Conservation (phyloP, 2,329 filamentous ascomycete species). For the Nigrospora osmanthi region DNA sequence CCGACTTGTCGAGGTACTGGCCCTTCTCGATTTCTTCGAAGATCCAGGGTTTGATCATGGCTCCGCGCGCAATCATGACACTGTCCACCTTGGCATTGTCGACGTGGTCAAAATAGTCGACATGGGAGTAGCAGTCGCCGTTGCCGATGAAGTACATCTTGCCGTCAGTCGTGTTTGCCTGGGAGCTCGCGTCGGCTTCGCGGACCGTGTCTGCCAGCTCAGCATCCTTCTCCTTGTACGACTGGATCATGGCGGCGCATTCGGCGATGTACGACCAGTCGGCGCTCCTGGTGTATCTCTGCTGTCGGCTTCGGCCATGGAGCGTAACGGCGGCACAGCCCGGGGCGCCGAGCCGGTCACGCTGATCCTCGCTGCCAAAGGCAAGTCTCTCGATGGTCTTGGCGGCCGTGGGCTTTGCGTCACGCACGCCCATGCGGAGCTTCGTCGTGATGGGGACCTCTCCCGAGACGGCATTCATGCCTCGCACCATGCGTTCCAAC, state of each 20-base stretch:
- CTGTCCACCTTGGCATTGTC: slow-evolving; percentile 74
- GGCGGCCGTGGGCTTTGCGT: slow-evolving; percentile 68
- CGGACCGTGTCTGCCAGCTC: slow-evolving; percentile 65
- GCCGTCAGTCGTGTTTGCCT: slow-evolving; percentile 56
- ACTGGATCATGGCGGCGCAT: slow-evolving; percentile 76
- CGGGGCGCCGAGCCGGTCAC: slow-evolving; percentile 62
- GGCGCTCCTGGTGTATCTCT: slow-evolving; percentile 86
- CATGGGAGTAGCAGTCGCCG: slow-evolving; percentile 90
- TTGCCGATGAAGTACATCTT: slow-evolving; percentile 92
- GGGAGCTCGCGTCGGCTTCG: slow-evolving; percentile 68
- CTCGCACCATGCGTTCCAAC: slow-evolving; percentile 87
- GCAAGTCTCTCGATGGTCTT: slow-evolving; percentile 78
- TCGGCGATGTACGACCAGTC: slow-evolving; percentile 94
- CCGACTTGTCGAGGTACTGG: slow-evolving; percentile 93
- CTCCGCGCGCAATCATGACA: slow-evolving; percentile 96
- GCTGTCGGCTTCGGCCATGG: slow-evolving; percentile 87
- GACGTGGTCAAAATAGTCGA: slow-evolving; percentile 76
- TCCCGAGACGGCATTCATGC: slow-evolving; percentile 90
- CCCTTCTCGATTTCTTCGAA: slow-evolving; percentile 92
- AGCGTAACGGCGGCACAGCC: slow-evolving; percentile 94
- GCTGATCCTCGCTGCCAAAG: slow-evolving; percentile 67
- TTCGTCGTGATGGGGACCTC: slow-evolving; percentile 92
- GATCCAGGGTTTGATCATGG: slow-evolving; percentile 95
- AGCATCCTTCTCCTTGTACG: slow-evolving; percentile 63
- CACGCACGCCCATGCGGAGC: slow-evolving; percentile 84